A percentile compares a stretch with the other conserved stretches of the same genome.
These are phyloP conservation scores for Aspergillus ellipticus DNA, from an alignment of 495 filamentous ascomycete genomes.

Conservation along the genomic window DNA sequence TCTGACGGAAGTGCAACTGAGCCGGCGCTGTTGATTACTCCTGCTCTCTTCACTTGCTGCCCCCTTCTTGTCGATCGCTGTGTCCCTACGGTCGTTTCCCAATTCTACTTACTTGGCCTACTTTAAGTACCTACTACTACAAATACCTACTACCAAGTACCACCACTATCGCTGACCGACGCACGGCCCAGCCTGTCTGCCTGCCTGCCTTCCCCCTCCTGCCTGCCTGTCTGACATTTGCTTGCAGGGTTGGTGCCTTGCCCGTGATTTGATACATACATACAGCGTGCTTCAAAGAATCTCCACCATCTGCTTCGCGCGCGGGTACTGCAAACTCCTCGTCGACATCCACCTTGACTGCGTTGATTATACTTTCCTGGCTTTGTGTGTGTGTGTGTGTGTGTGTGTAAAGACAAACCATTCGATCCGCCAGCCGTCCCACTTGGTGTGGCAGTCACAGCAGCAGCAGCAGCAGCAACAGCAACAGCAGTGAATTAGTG, in stretches of 20 bases:
- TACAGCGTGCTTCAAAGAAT: not conserved
- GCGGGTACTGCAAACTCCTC: no score
- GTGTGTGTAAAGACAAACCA: not conserved
- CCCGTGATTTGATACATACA: no score
- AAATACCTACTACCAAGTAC: not conserved
- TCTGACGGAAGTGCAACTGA: no score
- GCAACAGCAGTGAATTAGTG: no score
- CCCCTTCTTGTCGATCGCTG: not conserved
- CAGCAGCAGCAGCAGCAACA: not conserved
- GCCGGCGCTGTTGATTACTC: not conserved
- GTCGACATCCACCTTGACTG: no score
- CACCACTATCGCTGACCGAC: not conserved
- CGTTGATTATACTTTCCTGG: not conserved
- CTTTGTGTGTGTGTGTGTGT: not conserved
- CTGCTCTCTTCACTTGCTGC: not conserved
- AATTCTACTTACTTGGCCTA: no score
- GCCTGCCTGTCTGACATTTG: no score
- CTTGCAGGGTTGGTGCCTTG: not conserved
- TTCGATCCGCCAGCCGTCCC: no score
- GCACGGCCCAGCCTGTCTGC: not conserved
- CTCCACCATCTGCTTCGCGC: not conserved
- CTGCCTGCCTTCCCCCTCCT: no score
- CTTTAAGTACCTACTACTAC: no score
- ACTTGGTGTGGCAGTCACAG: no score
- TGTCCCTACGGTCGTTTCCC: conserved; percentile 16